Evolutionary conservation across 148 eudicot genomes (phyloP).

Genomic region (Tetragonia tetragonoides): DNA sequence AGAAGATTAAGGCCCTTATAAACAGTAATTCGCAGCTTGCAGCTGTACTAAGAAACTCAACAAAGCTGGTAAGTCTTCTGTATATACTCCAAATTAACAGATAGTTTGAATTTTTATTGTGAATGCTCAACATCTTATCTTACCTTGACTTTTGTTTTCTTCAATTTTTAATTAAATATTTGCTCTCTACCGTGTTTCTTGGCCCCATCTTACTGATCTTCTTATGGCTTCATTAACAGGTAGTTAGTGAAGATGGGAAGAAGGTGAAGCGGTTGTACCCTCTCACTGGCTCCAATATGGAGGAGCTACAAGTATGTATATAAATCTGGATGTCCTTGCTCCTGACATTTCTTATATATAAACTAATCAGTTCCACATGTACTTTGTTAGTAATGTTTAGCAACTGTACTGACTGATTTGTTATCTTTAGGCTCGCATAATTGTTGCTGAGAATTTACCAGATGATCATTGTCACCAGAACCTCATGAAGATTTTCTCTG

Average conservation of each 20-base stretch:
- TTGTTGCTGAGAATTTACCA: constrained; percentile 93
- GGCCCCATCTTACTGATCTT: constrained; percentile 12
- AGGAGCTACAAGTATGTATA: constrained; percentile 74
- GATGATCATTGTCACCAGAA: constrained; percentile 98
- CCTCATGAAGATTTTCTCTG: constrained; percentile 93
- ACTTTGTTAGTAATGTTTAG: background rate
- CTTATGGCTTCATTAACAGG: constrained; percentile 37
- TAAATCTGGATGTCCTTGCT: constrained; percentile 6
- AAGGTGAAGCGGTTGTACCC: constrained; percentile 81
- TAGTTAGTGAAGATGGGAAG: constrained; percentile 95
- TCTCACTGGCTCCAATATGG: constrained; percentile 74
- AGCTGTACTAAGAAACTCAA: constrained; percentile 64
- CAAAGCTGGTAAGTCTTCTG: constrained; percentile 70
- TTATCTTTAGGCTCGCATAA: constrained; percentile 70
- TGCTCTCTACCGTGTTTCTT: constrained; percentile 6
- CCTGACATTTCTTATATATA: background rate
- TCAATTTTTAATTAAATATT: background rate
- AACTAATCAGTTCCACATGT: background rate
- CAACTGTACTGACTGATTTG: background rate
- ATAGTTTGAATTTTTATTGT: background rate
- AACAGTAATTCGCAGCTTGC: constrained; percentile 80
- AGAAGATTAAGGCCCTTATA: constrained; percentile 84
- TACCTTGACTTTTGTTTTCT: background rate
- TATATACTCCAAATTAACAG: background rate
- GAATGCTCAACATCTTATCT: background rate